Evolutionary conservation across 441 rosid species (phyloP), one percentile per base, ranked within the genome.

Genomic region (Erodium moschatum): DNA sequence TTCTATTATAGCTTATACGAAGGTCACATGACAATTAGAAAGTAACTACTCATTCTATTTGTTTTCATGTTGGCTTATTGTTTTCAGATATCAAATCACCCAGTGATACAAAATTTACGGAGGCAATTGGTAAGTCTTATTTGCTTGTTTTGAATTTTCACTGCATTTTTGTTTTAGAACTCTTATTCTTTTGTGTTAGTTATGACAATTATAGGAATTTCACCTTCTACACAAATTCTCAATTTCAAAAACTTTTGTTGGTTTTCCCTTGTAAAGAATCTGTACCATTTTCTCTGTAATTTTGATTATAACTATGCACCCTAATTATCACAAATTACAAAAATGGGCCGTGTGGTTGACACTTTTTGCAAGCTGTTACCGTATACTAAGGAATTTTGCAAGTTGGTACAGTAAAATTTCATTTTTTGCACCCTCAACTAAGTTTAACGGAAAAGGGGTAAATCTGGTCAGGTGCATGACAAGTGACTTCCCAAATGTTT

Each of bases 31-130:
- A 31, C 35, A 31, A 31, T 31, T 31, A 31, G 35, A 31, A 31
- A 31, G 35, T 31, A 31, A 31, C 35, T 31, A 31, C 6, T 31
- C 6, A 19, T 19, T 56, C 8, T 6, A 20, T 56, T 7, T 56
- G 62, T 56, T 33, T 65, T 1, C 68, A 58, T 69, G 74, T 54
- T 31, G 42, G 61, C 50, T 38, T 72, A 66, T 79, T 67, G 40
- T 71, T 81, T 79, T 68, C 89, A 89, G 98, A 93, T 70, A 52
- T 85, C 76, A 94, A 88, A 74, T 91, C 96, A 66, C 92, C 92
- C 0, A 83, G 87, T 74, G 97, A 89, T 84, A 90, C 92, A 13
- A 93, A 91, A 77, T 83, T 66, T 52, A 70, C 76, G 85, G 98
- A 94, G 85, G 86, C 93, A 76, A 82, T 88, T 79, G 98, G 98